These are phyloP conservation scores for Brassica rapa DNA, from an alignment of 345 rosid genomes.

Conservation along the genomic window DNA sequence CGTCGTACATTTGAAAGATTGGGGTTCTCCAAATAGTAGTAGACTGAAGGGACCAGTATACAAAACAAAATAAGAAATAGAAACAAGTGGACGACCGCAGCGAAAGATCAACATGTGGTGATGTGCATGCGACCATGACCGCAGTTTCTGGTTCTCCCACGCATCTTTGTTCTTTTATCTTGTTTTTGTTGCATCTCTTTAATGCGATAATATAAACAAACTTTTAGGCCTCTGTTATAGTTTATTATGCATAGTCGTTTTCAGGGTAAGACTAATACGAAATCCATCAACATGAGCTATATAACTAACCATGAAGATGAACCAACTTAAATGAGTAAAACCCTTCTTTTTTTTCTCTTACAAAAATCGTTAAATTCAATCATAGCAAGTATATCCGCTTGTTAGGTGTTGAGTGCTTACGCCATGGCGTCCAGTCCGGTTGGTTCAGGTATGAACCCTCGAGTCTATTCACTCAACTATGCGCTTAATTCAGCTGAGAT, in stretches of 20 bases:
- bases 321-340: not conserved
- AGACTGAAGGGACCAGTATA: not conserved
- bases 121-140: conserved; percentile 23
- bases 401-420: no score
- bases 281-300: not conserved
- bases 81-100: conserved; percentile 22
- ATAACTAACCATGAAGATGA: not conserved
- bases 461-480: no score
- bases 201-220: not conserved
- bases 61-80: not conserved
- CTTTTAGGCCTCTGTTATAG: not conserved
- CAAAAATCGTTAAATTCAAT: conserved; percentile 1
- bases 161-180: not conserved
- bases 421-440: no score
- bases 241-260: not conserved
- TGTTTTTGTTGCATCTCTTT: not conserved
- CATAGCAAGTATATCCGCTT: not conserved
- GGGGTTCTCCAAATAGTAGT: not conserved
- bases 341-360: not conserved
- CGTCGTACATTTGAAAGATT: not conserved
- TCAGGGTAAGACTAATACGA: not conserved
- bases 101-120: conserved; percentile 29
- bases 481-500: no score
- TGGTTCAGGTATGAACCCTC: no score
- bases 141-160: conserved; percentile 24